Base-by-base conservation (phyloP, 352 stramenopile genomes). In the Globisporangium camurandrum region DNA sequence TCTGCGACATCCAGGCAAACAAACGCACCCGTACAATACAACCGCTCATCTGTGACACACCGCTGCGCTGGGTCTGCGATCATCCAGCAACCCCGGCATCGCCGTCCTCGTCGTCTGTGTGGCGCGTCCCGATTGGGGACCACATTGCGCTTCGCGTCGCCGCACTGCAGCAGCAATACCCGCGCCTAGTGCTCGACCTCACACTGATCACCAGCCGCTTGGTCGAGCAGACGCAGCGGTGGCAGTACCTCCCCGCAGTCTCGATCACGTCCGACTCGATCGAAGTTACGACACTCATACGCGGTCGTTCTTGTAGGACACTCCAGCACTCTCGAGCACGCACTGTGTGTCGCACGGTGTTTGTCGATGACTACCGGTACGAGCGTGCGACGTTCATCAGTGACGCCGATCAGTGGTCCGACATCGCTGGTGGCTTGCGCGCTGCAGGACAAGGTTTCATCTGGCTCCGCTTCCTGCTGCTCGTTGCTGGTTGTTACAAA, bases 301-400 rank as follows among this genome's bases (percentile, higher is more conserved):
- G 67, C 10, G 67, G 67, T 0, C 67, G 51, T 17, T 54, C 28
- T 16, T 74, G 67, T 22, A n/a, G 34, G 19, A 28, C 24, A 28
- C 23, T 17, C n/a, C n/a, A n/a, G n/a, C n/a, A n/a, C n/a, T n/a
- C n/a, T n/a, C n/a, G n/a, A n/a, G n/a, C n/a, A n/a, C n/a, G n/a
- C n/a, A n/a, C n/a, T n/a, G 30, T 34, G 30, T 34, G 30, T 12
- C 30, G 30, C 30, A 78, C 70, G 0, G 48, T 76, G 0, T 59
- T 76, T 23, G 42, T 78, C 11, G 70, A 82, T 38, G 70, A 82
- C 46, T 83, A 75, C 16, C 64, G 76, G 31, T 88, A 84, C 26
- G 69, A 84, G 31, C 64, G 71, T 1, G 55, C 60, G 6, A 57
- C 59, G 7, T 39, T 81, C 4, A 49, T 59, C 30, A 77, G 57